Evolutionary conservation across 805 yeast genomes (phyloP).

Genomic region (Helenozyma baotianmanensis): DNA sequence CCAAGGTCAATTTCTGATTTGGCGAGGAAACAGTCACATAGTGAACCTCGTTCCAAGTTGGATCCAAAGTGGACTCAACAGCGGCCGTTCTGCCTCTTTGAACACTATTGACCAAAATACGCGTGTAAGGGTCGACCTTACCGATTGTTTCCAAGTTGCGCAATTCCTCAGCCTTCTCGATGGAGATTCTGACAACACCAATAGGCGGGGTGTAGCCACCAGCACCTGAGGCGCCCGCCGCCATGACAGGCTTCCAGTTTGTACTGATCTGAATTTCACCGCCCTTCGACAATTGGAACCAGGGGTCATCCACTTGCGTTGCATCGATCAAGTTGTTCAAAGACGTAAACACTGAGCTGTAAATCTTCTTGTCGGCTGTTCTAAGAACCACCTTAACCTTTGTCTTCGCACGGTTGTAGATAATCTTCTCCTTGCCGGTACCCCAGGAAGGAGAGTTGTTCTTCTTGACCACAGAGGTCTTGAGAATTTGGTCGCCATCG

Average conservation of each 20-base stretch:
- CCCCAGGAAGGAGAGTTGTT: slow-evolving; percentile 67
- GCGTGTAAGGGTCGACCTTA: slow-evolving; percentile 85
- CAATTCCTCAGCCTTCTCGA: slow-evolving; percentile 68
- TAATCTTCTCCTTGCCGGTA: slow-evolving; percentile 58
- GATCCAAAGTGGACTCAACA: slow-evolving; percentile 61
- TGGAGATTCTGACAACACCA: slow-evolving; percentile 76
- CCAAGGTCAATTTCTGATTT: slow-evolving; percentile 76
- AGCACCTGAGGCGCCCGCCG: slow-evolving; percentile 61
- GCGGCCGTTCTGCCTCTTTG: slow-evolving; percentile 75
- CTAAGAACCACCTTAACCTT: slow-evolving; percentile 65
- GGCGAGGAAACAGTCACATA: slow-evolving; percentile 81
- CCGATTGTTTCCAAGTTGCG: slow-evolving; percentile 87
- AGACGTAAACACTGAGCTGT: slow-evolving; percentile 57
- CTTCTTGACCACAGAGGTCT: slow-evolving; percentile 56
- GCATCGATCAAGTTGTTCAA: slow-evolving; percentile 69
- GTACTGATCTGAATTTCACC: slow-evolving; percentile 73
- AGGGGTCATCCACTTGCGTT: slow-evolving; percentile 67
- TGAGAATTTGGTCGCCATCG: slow-evolving; percentile 54
- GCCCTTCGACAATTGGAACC: slow-evolving; percentile 70
- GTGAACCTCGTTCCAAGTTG: slow-evolving; percentile 79
- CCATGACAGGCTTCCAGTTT: slow-evolving; percentile 81
- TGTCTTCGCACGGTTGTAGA: slow-evolving; percentile 67
- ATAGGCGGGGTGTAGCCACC: slow-evolving; percentile 91
- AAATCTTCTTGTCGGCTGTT: slow-evolving; percentile 48
- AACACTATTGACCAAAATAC: slow-evolving; percentile 72